These are phyloP conservation scores for Calonectria henricotiae DNA, from an alignment of 2,329 filamentous ascomycete species.

Conservation along the genomic window DNA sequence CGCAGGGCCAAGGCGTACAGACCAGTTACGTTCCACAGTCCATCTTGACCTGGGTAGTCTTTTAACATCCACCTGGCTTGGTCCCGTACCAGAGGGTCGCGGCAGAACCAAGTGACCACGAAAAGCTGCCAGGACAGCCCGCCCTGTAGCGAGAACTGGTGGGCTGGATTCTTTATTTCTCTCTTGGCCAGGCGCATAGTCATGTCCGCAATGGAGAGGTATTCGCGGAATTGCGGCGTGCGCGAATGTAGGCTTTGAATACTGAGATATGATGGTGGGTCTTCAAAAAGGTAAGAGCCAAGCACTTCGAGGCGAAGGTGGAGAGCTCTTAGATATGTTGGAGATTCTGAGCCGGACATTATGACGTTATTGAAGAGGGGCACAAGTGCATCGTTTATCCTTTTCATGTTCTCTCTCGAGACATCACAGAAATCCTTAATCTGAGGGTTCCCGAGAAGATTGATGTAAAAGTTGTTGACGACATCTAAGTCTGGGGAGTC, in stretches of 20 bases:
- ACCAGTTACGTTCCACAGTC: constrained; percentile 53
- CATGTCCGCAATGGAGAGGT: constrained; percentile 54
- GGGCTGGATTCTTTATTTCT: constrained; percentile 41
- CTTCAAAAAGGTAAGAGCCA: constrained; percentile 51
- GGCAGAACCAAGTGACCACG: constrained; percentile 52
- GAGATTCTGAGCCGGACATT: constrained; percentile 49
- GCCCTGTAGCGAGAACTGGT: constrained; percentile 52
- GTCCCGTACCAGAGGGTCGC: constrained; percentile 55
- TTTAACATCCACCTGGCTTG: constrained; percentile 54
- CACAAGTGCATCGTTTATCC: constrained; percentile 53
- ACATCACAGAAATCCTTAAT: constrained; percentile 39
- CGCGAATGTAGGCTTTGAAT: constrained; percentile 43
- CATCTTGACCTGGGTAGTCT: constrained; percentile 57
- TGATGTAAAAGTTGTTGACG: constrained; percentile 33
- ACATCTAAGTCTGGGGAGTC: constrained; percentile 21
- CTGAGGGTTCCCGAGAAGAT: constrained; percentile 32
- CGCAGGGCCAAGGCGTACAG: constrained; percentile 52
- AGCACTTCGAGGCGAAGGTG: constrained; percentile 56
- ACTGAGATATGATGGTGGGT: constrained; percentile 51
- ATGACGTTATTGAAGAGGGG: constrained; percentile 56
- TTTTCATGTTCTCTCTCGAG: constrained; percentile 29
- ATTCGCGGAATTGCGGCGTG: constrained; percentile 56
- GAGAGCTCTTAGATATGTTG: constrained; percentile 54
- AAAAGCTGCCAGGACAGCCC: constrained; percentile 50
- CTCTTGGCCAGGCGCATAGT: constrained; percentile 42